A percentile compares a stretch with the other conserved stretches of the same genome.
These are phyloP conservation scores for Blastocladiella emersonii DNA, from an alignment of 371 early-diverging fungal genomes.

Conservation along the genomic window DNA sequence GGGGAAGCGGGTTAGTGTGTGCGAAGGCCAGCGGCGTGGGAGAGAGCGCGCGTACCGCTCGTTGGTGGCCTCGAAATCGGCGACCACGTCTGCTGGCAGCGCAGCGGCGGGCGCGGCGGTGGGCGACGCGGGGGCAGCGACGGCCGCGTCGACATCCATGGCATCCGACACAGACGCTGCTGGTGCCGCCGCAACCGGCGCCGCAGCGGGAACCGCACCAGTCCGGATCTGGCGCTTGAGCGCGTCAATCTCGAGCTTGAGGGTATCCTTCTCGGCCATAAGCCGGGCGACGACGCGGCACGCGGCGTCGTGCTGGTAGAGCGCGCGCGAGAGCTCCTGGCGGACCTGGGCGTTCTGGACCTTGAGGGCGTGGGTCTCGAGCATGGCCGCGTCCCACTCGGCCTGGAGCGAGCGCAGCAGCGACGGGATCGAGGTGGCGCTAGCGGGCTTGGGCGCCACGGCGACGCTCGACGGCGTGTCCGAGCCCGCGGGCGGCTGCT, in stretches of 20 bases:
- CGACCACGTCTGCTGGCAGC: constrained; percentile 34
- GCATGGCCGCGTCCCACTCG: constrained; percentile 87
- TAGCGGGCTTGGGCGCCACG: constrained; percentile 77
- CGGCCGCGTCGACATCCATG: constrained; percentile 13
- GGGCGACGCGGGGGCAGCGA: constrained; percentile 7
- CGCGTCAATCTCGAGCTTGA: constrained; percentile 53
- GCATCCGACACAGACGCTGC: constrained; percentile 3
- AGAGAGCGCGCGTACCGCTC: constrained; percentile 35
- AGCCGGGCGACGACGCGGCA: constrained; percentile 86
- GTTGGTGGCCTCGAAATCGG: constrained; percentile 42
- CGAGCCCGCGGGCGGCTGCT: constrained; percentile 13
- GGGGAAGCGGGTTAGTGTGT: neutral
- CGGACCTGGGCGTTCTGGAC: constrained; percentile 80
- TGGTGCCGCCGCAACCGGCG: constrained; percentile 8
- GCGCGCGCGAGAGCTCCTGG: constrained; percentile 77
- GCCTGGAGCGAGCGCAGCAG: constrained; percentile 77
- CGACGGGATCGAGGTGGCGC: constrained; percentile 79
- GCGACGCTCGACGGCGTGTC: constrained; percentile 4
- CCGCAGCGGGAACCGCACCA: neutral
- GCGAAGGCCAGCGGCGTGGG: neutral
- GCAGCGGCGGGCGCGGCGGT: constrained; percentile 35
- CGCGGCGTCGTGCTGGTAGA: constrained; percentile 91
- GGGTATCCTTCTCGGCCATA: constrained; percentile 66
- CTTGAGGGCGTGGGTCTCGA: constrained; percentile 80
- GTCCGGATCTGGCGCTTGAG: neutral